Evolutionary conservation across 2,329 filamentous ascomycete species (phyloP), one percentile per base, ranked within the genome.

Genomic region (Chrysosporium queenslandicum): DNA sequence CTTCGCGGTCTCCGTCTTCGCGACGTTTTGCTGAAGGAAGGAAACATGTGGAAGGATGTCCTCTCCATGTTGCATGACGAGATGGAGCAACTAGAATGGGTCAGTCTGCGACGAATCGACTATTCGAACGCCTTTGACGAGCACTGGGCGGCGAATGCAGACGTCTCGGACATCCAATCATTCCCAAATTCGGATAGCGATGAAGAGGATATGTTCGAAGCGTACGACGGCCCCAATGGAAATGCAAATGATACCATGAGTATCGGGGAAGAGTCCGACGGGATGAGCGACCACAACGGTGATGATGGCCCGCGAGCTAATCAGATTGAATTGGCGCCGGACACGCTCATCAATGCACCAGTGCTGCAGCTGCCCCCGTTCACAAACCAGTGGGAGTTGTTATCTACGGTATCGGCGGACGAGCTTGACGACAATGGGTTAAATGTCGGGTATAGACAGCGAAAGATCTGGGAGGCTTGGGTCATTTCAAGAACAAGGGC

Each of bases 101-200:
- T 85, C 27, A 80, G 79, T 58, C 66, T 86, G n/a, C 71, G 78
- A 32, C 69, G 78, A 4, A 79, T 83, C 45, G 77, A 79, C 34
- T 85, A 85, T 59, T 74, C 74, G 2, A 70, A 67, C 32, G 70
- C 77, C 48, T 79, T 78, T 54, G 75, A 80, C 54, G 69, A 72
- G 23, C 66, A 58, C 21, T 59, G 55, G 32, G 54, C 59, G 2
- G 57, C 57, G 4, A 59, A 58, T 5, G 57, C 60, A n/a, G 58
- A 62, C 37, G 55, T 61, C 20, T 56, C 42, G 18, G 49, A 57
- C 50, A 46, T 51, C 46, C 50, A 58, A 52, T 58, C 53, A 1
- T 58, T 58, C 32, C 55, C 55, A 2, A 56, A 58, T 37, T 57
- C 55, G 7, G 58, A 60, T 30, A 54, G 52, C 36, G 55, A 53